Evolutionary conservation across 257 asterid genomes (phyloP).

Genomic region (Solanum rostratum): DNA sequence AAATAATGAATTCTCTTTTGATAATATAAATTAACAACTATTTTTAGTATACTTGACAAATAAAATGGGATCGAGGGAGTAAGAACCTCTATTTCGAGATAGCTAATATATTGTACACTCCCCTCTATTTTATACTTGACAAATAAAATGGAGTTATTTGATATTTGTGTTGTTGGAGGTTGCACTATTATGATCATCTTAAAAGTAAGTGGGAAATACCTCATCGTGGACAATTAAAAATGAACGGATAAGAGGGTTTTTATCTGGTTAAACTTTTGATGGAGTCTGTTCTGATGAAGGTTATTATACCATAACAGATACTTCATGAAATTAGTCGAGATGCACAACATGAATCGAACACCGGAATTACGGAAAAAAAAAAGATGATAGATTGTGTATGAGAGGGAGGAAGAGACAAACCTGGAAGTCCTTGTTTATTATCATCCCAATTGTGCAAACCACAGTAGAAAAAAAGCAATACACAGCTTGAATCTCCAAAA

Average conservation of each 20-base stretch:
- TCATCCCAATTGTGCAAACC: neutral
- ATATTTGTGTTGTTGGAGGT: too few species aligned
- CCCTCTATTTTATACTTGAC: too few species aligned
- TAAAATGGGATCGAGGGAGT: too few species aligned
- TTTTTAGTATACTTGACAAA: too few species aligned
- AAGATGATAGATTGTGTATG: neutral
- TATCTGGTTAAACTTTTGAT: neutral
- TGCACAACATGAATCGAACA: neutral
- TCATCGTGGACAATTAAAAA: neutral
- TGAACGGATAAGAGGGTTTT: neutral
- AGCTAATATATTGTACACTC: too few species aligned
- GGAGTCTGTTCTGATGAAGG: neutral
- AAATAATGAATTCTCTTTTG: too few species aligned
- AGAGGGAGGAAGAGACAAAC: neutral
- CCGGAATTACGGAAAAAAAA: rapidly evolving
- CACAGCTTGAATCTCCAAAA: neutral
- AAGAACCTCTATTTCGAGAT: too few species aligned
- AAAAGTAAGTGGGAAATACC: neutral
- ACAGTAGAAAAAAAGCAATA: neutral
- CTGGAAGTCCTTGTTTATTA: neutral
- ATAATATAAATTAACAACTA: too few species aligned
- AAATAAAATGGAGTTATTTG: too few species aligned
- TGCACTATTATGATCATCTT: neutral
- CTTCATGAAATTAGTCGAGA: neutral
- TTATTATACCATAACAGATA: too few species aligned